Base-by-base conservation (phyloP, 1,284 basidiomycete species). In the Puccinia novopanici region DNA sequence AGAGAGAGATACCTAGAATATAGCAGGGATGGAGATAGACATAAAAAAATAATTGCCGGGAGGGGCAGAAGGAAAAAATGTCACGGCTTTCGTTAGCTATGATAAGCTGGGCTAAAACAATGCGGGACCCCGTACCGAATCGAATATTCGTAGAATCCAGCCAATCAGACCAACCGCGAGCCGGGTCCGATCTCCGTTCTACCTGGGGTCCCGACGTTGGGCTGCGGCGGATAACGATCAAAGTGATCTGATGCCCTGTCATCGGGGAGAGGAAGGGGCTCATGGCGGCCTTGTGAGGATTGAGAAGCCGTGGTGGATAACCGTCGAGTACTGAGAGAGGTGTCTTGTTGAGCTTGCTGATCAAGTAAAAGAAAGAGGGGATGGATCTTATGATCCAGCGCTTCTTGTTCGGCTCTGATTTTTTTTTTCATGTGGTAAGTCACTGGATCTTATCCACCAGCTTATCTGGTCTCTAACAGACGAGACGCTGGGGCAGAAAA, bases 351-450 rank as follows among this genome's bases (percentile, higher is more conserved):
- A n/a, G 15, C 5, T 22, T 63, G 59, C 13, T 68, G 6, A 9
- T 68, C 65, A 24, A 10, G n/a, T 17, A 30, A 24, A 70, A 48
- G 67, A 27, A 70, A 45, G 3, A 70, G 67, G 15, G 48, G 67
- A 45, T 50, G 27, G 42, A 70, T 30, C 24, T 52, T 70, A 3
- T 70, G 37, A 15, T 45, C 67, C 15, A 45, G 45, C 12, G 42
- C 2, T 48, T 45, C 45, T 48, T 70, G 67, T 45, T 70, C 67
- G 42, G 67, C 37, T 17, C 67, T 70, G 45, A 42, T n/a, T n/a
- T n/a, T n/a, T 17, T 48, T 30, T 42, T 70, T 27, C 67, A 4
- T 1, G 19, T 24, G 9, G 19, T 30, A 42, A 42, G 19, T 70
- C 3, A n/a, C 19, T 70, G 17, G 4, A 10, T 70, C 50, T 3